phyloP scores from a whole-genome alignment of 169 alveolate genomes.

The Eimeria necatrix region DNA sequence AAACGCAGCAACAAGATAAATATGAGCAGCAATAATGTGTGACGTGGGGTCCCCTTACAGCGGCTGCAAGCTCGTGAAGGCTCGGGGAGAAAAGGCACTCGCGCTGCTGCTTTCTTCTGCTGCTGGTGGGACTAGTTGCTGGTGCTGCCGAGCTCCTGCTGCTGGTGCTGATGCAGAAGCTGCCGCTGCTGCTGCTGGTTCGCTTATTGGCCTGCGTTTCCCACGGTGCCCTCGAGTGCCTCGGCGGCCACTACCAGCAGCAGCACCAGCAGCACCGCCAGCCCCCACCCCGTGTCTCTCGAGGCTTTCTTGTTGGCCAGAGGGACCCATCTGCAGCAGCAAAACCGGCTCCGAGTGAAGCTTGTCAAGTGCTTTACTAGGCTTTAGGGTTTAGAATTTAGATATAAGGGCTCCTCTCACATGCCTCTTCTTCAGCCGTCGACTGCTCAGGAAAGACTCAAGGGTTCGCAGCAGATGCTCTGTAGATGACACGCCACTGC shows the following conservation, averaged over 20 bases:
- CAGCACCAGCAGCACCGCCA: background rate
- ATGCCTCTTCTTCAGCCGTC: conserved; percentile 11
- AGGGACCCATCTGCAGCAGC: conserved; percentile 19
- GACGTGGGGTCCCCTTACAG: background rate
- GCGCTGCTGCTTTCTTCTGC: background rate
- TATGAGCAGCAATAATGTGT: too few relatives aligned
- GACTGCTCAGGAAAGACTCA: conserved; percentile 35
- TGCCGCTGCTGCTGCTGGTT: background rate
- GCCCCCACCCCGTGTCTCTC: background rate
- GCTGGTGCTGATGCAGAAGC: background rate
- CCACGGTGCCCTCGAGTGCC: conserved; percentile 30
- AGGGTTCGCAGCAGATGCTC: conserved; percentile 25
- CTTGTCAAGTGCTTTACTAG: too few relatives aligned
- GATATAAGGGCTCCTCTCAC: background rate
- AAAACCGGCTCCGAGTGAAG: too few relatives aligned
- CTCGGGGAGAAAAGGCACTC: background rate
- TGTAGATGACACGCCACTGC: background rate
- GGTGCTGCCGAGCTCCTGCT: background rate
- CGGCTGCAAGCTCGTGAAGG: background rate
- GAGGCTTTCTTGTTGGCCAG: background rate
- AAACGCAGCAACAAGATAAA: background rate
- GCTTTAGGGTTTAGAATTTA: too few relatives aligned
- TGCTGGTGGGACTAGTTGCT: background rate
- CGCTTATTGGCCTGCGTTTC: background rate
- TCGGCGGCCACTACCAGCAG: background rate